Percentiles rank a stretch among this genome's conserved stretches.
phyloP scores from a whole-genome alignment of 177 flowering plant genomes.

The Vitis hybrid region DNA sequence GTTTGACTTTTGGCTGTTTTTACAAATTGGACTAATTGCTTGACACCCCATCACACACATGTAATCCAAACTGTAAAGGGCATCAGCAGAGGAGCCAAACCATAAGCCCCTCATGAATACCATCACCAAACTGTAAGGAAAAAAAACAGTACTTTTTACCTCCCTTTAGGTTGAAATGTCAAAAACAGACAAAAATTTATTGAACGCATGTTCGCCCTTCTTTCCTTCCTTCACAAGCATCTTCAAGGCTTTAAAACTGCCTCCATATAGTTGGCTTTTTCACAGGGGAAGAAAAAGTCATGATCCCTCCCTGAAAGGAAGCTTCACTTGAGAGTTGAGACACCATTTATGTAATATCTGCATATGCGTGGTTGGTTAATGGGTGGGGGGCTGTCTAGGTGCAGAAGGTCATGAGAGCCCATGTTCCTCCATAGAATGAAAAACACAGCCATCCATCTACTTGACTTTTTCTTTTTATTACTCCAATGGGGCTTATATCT shows the following conservation, averaged over 20 bases:
- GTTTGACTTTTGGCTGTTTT: slow-evolving; percentile 2
- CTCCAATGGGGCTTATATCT: neutral
- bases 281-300: neutral
- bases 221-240: neutral
- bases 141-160: neutral
- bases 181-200: neutral
- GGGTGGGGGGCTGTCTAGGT: too few relatives aligned
- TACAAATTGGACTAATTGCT: neutral
- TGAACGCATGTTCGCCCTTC: neutral
- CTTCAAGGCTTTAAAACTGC: too few relatives aligned
- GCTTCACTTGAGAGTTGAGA: neutral
- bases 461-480: neutral
- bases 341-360: too few relatives aligned
- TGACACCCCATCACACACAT: neutral
- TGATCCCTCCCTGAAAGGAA: neutral
- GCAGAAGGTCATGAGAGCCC: neutral
- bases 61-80: neutral
- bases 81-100: neutral
- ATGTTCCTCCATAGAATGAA: neutral
- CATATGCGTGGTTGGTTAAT: too few relatives aligned
- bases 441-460: slow-evolving; percentile 3
- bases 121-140: slow-evolving; percentile 7
- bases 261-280: too few relatives aligned
- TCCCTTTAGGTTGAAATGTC: slow-evolving; percentile 1
- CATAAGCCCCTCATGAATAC: slow-evolving; percentile 10